A percentile compares a stretch with the other conserved stretches of the same genome.
These are phyloP conservation scores for Drosera spatulata DNA, from an alignment of 179 eudicot species.

Conservation along the genomic window DNA sequence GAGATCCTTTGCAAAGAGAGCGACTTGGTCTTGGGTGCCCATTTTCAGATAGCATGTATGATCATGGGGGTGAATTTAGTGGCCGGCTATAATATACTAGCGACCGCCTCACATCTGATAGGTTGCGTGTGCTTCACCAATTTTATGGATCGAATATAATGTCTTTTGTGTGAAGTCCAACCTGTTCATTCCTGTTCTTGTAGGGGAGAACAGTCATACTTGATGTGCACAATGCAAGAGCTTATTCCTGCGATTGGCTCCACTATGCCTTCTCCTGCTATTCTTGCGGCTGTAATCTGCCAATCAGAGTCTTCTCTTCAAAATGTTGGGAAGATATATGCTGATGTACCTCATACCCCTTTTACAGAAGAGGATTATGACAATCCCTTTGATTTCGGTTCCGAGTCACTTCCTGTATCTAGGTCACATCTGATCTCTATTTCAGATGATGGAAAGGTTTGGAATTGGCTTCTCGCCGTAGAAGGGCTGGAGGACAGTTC, in stretches of 20 bases:
- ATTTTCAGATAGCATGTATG: no score
- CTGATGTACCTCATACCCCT: slow-evolving; percentile 46
- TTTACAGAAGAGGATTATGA: slow-evolving; percentile 46
- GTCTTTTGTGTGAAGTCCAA: not conserved
- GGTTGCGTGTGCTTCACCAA: no score
- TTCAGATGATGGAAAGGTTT: slow-evolving; percentile 93
- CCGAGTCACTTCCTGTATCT: slow-evolving; percentile 54
- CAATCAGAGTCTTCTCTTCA: slow-evolving; percentile 75
- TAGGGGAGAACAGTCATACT: slow-evolving; percentile 91
- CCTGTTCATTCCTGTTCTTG: slow-evolving; percentile 9
- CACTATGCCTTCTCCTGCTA: slow-evolving; percentile 68
- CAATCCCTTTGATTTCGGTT: slow-evolving; percentile 61
- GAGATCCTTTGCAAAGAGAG: no score
- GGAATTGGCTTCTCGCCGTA: slow-evolving; percentile 94
- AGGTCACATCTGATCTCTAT: slow-evolving; percentile 73
- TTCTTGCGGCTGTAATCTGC: slow-evolving; percentile 74
- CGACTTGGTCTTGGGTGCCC: no score
- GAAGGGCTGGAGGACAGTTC: slow-evolving; percentile 50
- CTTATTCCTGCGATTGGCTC: slow-evolving; percentile 89
- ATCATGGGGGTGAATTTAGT: no score
- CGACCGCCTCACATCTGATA: no score
- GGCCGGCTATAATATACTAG: no score
- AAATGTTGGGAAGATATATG: slow-evolving; percentile 48
- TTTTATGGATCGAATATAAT: not conserved
- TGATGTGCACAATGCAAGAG: slow-evolving; percentile 76